Conservation (phyloP, 2,329 filamentous ascomycete species). For the Nigrospora osmanthi region DNA sequence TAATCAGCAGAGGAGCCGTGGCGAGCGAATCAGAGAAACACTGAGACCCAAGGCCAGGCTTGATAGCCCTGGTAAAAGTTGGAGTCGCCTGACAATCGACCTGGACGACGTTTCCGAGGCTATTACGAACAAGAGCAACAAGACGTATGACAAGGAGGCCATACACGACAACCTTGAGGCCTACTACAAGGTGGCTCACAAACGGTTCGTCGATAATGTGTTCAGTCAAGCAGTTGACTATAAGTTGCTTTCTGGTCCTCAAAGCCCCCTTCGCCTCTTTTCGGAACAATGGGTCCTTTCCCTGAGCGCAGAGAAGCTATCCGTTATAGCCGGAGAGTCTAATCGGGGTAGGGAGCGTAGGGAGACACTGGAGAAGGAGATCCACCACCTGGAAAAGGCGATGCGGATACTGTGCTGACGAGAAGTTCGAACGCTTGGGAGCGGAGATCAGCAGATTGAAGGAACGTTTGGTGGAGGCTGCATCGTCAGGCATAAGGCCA, state of each 20-base stretch:
- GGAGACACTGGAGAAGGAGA: slow-evolving; percentile 2
- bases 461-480: too few relatives aligned
- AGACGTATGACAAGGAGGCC: not conserved
- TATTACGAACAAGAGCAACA: not conserved
- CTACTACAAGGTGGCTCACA: not conserved
- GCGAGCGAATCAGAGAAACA: not conserved
- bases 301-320: not conserved
- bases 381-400: not conserved
- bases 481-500: too few relatives aligned
- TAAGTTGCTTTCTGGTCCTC: not conserved
- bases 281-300: not conserved
- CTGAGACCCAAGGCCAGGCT: not conserved
- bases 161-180: not conserved
- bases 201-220: not conserved
- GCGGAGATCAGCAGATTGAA: too few relatives aligned
- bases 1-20: slow-evolving; percentile 4
- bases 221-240: not conserved
- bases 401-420: slow-evolving; percentile 3
- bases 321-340: slow-evolving; percentile 1
- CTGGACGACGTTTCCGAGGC: not conserved
- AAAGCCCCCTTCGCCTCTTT: not conserved
- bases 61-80: not conserved
- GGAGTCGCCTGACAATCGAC: not conserved
- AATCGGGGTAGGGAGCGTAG: not conserved
- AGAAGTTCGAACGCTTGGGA: too few relatives aligned